These are phyloP conservation scores for Neurospora tetraspora DNA, from an alignment of 495 filamentous ascomycete genomes.

Conservation along the genomic window DNA sequence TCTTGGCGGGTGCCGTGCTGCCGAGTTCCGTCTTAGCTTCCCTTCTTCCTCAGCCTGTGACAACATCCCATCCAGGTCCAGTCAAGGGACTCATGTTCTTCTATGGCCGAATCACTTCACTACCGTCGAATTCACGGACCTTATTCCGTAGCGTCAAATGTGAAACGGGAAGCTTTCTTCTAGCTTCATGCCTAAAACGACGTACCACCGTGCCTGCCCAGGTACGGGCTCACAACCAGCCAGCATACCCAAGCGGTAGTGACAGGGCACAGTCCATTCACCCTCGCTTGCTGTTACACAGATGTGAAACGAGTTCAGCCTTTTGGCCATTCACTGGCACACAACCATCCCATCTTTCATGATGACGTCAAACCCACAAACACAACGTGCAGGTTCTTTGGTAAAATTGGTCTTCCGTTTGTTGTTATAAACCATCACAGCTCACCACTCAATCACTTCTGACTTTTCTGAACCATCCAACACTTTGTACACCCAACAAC, in stretches of 20 bases:
- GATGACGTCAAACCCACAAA: neutral
- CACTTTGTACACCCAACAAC: neutral
- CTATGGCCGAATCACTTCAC: no score
- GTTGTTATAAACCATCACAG: neutral
- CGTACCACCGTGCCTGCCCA: neutral
- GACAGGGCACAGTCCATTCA: neutral
- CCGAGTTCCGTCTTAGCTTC: neutral
- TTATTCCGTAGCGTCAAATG: neutral
- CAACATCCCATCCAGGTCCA: neutral
- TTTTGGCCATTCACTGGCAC: neutral
- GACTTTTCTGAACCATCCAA: neutral
- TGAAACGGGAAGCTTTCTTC: neutral
- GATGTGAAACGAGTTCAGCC: neutral
- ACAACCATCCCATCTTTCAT: neutral
- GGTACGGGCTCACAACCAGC: neutral
- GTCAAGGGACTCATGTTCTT: neutral
- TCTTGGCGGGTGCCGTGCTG: neutral
- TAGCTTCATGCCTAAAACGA: neutral
- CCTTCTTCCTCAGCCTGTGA: neutral
- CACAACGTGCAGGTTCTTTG: neutral
- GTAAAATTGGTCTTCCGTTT: neutral
- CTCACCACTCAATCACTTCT: neutral
- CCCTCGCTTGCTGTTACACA: neutral
- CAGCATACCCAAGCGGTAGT: neutral
- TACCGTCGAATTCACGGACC: neutral